phyloP scores from a whole-genome alignment of 805 yeast species.

The Zygoascus biomembranicola region DNA sequence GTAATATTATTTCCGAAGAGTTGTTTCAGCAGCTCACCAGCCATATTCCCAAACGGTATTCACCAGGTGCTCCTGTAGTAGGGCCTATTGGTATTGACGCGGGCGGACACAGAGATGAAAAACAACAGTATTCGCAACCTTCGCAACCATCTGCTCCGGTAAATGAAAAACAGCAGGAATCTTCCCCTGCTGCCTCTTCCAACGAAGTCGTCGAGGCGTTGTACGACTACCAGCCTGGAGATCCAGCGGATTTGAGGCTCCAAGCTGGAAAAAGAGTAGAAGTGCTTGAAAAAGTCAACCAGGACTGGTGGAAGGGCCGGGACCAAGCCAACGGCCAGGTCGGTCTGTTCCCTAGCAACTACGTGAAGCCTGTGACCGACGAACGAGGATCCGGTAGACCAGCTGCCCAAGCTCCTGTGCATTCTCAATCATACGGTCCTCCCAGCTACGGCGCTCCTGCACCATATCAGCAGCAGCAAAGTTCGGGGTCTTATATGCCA shows the following conservation, averaged over 20 bases:
- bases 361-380: constrained; percentile 39
- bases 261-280: constrained; percentile 59
- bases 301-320: constrained; percentile 88
- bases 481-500: constrained; percentile 35
- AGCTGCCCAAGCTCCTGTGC: constrained; percentile 1
- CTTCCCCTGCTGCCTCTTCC: constrained; percentile 11
- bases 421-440: constrained; percentile 3
- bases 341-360: constrained; percentile 89
- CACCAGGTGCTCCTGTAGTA: constrained; percentile 39
- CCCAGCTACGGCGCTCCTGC: constrained; percentile 12
- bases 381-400: constrained; percentile 8
- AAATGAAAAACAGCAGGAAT: constrained; percentile 8
- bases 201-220: constrained; percentile 49
- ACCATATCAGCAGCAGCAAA: constrained; percentile 1
- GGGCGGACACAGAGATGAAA: not conserved
- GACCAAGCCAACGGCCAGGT: constrained; percentile 35
- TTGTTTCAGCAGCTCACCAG: constrained; percentile 43
- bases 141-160: constrained; percentile 2
- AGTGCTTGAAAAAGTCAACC: constrained; percentile 63
- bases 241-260: constrained; percentile 63
- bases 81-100: constrained; percentile 2
- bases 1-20: constrained; percentile 56
- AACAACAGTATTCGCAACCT: not conserved
- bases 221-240: constrained; percentile 68
- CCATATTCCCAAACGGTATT: constrained; percentile 51